These are phyloP conservation scores for Fraxinus sp. DNA, from an alignment of 305 asterid genomes.

Conservation along the genomic window DNA sequence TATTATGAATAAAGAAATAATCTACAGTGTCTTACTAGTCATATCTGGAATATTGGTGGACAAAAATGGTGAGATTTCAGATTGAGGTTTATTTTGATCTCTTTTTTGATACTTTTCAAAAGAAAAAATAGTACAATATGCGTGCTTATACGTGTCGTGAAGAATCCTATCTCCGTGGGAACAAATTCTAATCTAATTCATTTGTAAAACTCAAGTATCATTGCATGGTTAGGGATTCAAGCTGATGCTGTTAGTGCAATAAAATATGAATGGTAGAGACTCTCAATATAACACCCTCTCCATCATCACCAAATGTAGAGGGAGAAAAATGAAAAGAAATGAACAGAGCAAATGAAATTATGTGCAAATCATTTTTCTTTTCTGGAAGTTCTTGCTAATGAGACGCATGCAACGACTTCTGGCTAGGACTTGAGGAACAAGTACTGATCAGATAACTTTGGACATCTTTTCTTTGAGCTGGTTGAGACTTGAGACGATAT, in stretches of 20 bases:
- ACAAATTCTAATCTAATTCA: neutral
- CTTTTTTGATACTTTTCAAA: neutral
- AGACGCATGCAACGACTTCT: neutral
- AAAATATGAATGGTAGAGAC: neutral
- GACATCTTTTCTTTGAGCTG: neutral
- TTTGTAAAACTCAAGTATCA: neutral
- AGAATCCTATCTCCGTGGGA: neutral
- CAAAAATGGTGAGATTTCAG: constrained; percentile 58
- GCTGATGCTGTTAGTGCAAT: neutral
- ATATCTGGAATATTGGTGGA: constrained; percentile 73
- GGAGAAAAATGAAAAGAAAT: neutral
- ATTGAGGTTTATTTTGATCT: constrained; percentile 12
- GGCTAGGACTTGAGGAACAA: neutral
- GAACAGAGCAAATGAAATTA: neutral
- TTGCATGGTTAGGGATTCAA: neutral
- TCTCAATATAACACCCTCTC: neutral
- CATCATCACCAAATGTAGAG: neutral
- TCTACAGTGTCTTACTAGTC: constrained; percentile 63
- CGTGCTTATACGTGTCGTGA: neutral
- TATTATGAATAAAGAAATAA: constrained; percentile 52
- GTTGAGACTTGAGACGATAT: neutral
- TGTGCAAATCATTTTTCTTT: neutral
- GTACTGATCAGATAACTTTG: neutral
- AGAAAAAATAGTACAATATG: neutral
- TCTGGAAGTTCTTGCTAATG: neutral